Conservation (phyloP, 441 rosid species). For the Adansonia grandidieri region DNA sequence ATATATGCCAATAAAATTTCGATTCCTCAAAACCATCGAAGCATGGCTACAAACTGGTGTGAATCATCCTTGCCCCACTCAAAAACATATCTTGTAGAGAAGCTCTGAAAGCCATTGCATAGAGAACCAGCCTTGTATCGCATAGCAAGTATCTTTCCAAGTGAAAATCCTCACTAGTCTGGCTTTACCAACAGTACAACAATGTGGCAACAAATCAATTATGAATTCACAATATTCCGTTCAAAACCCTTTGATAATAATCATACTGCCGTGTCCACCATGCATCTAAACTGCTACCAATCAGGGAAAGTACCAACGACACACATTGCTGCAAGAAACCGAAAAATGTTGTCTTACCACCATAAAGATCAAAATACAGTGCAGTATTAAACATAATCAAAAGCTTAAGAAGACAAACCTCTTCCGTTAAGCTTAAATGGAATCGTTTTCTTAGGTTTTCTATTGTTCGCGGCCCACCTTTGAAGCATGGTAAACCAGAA, state of each 20-base stretch:
- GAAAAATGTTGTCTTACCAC: slow-evolving; percentile 21
- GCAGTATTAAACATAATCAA: slow-evolving; percentile 4
- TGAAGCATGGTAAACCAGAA: slow-evolving; percentile 96
- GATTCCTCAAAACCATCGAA: slow-evolving; percentile 34
- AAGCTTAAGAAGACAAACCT: slow-evolving; percentile 51
- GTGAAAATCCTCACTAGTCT: slow-evolving; percentile 30
- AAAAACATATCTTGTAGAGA: slow-evolving; percentile 20
- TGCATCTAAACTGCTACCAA: slow-evolving; percentile 96
- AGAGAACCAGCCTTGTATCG: neutral
- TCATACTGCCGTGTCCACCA: slow-evolving; percentile 98
- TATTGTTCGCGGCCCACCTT: slow-evolving; percentile 90
- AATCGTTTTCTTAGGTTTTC: slow-evolving; percentile 87
- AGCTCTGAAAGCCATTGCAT: slow-evolving; percentile 7
- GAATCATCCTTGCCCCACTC: slow-evolving; percentile 1
- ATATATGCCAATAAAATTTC: slow-evolving; percentile 43
- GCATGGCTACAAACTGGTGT: slow-evolving; percentile 32
- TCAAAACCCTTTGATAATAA: slow-evolving; percentile 92
- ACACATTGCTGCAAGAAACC: slow-evolving; percentile 84
- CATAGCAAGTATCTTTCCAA: slow-evolving; percentile 14
- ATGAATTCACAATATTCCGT: slow-evolving; percentile 76
- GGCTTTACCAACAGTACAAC: slow-evolving; percentile 29
- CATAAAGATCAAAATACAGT: slow-evolving; percentile 17
- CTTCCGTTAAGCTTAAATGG: slow-evolving; percentile 91
- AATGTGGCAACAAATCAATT: slow-evolving; percentile 23
- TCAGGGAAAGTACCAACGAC: slow-evolving; percentile 89